Percentiles rank a stretch among this genome's conserved stretches.
Conservation (phyloP, 1,284 basidiomycete species). For the Malassezia sp. region DNA sequence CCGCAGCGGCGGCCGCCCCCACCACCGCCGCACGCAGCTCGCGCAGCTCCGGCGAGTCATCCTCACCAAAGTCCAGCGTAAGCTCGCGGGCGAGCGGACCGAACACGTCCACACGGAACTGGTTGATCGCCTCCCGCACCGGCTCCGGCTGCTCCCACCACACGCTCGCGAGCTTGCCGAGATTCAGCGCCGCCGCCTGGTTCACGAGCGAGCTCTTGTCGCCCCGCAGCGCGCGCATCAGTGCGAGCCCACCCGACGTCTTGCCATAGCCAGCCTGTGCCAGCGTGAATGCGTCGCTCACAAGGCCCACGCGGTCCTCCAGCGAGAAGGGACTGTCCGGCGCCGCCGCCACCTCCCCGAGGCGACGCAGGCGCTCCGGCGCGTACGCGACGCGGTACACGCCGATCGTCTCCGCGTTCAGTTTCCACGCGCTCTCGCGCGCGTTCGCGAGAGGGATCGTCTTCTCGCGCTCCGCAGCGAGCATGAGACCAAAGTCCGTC, state of each 20-base stretch:
- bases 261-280: conserved; percentile 66
- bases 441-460: conserved; percentile 56
- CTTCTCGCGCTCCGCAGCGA: conserved; percentile 58
- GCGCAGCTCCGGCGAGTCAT: conserved; percentile 61
- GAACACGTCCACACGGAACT: conserved; percentile 54
- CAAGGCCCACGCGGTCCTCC: conserved; percentile 72
- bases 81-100: conserved; percentile 64
- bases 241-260: conserved; percentile 62
- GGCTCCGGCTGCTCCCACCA: conserved; percentile 73
- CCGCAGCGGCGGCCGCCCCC: conserved; percentile 52
- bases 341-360: conserved; percentile 65
- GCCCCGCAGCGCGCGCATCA: conserved; percentile 58
- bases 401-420: conserved; percentile 77
- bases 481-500: conserved; percentile 58
- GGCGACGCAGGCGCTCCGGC: conserved; percentile 63
- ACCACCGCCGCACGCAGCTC: conserved; percentile 68
- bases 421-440: conserved; percentile 57
- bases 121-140: conserved; percentile 48
- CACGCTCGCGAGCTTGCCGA: conserved; percentile 48
- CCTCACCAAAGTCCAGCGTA: conserved; percentile 62
- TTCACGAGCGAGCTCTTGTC: conserved; percentile 28
- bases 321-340: conserved; percentile 58
- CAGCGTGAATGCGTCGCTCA: conserved; percentile 67
- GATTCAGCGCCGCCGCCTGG: conserved; percentile 13
- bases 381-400: conserved; percentile 82